Evolutionary conservation across 129 eudicot species (phyloP).

Genomic region (Centrapalus pauciflorus): DNA sequence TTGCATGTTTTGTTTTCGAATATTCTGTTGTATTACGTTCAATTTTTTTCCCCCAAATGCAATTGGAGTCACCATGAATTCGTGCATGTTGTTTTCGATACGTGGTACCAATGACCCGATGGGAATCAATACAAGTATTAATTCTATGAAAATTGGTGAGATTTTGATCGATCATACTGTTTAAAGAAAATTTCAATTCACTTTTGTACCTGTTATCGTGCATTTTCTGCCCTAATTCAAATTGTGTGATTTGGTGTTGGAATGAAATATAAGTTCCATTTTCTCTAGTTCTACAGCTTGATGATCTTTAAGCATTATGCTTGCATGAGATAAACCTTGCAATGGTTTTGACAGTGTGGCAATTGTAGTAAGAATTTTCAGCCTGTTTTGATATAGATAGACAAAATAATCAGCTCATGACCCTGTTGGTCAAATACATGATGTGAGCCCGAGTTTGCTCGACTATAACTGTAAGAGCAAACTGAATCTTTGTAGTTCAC

Average conservation of each 20-base stretch:
- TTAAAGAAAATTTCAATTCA: neutral
- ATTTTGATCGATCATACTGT: neutral
- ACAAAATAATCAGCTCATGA: too few relatives aligned
- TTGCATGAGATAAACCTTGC: neutral
- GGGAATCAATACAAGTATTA: neutral
- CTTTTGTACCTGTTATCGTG: neutral
- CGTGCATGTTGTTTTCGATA: neutral
- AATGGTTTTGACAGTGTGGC: constrained; percentile 3
- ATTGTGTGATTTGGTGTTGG: constrained; percentile 3
- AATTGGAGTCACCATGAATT: neutral
- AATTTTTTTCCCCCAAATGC: neutral
- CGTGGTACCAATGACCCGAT: neutral
- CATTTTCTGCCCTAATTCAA: neutral
- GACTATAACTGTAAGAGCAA: too few relatives aligned
- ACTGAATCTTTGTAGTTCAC: neutral
- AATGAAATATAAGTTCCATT: neutral
- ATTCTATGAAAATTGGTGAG: neutral
- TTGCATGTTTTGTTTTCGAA: neutral
- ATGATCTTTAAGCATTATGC: neutral
- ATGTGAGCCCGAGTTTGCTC: neutral
- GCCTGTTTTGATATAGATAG: too few relatives aligned
- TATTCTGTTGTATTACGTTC: neutral
- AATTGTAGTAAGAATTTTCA: neutral
- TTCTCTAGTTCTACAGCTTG: neutral
- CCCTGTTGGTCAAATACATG: too few relatives aligned